Conservation (phyloP, 768 basidiomycete genomes). For the Omphalotus guepiniiformis region DNA sequence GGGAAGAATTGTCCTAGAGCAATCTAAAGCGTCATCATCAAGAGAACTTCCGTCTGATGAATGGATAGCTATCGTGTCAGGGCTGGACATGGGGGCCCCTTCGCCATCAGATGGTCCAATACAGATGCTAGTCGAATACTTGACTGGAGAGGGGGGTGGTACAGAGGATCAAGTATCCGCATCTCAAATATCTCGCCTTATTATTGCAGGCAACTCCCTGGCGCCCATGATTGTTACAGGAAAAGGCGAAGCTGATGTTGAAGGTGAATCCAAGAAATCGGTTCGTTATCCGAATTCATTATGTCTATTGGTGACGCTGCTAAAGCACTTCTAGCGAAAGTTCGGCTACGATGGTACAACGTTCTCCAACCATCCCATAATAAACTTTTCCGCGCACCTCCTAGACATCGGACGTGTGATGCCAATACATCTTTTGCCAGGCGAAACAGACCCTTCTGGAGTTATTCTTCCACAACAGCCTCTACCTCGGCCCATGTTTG, state of each 20-base stretch:
- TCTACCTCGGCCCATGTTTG: slow-evolving; percentile 89
- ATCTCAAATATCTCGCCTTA: slow-evolving; percentile 73
- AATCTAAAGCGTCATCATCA: slow-evolving; percentile 1
- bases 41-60: slow-evolving; percentile 38
- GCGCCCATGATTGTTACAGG: slow-evolving; percentile 38
- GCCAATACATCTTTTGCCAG: slow-evolving; percentile 86
- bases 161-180: slow-evolving; percentile 58
- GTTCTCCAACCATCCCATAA: slow-evolving; percentile 74
- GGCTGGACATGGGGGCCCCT: slow-evolving; percentile 70
- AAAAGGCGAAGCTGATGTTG: slow-evolving; percentile 27
- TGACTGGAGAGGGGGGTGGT: slow-evolving; percentile 80
- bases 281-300: slow-evolving; percentile 34
- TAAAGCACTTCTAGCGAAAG: slow-evolving; percentile 44
- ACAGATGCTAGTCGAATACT: slow-evolving; percentile 87
- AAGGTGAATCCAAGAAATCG: slow-evolving; percentile 47
- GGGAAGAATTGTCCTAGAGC: background rate
- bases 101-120: slow-evolving; percentile 65
- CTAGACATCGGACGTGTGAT: slow-evolving; percentile 72
- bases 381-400: slow-evolving; percentile 63
- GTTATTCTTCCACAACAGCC: slow-evolving; percentile 91
- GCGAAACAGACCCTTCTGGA: slow-evolving; percentile 83
- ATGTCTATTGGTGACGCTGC: slow-evolving; percentile 1
- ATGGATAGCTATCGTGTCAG: slow-evolving; percentile 86
- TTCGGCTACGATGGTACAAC: slow-evolving; percentile 59
- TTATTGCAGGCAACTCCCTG: slow-evolving; percentile 89